A percentile compares a stretch with the other conserved stretches of the same genome.
phyloP scores from a whole-genome alignment of 305 asterid species.

The Fraxinus velutina region DNA sequence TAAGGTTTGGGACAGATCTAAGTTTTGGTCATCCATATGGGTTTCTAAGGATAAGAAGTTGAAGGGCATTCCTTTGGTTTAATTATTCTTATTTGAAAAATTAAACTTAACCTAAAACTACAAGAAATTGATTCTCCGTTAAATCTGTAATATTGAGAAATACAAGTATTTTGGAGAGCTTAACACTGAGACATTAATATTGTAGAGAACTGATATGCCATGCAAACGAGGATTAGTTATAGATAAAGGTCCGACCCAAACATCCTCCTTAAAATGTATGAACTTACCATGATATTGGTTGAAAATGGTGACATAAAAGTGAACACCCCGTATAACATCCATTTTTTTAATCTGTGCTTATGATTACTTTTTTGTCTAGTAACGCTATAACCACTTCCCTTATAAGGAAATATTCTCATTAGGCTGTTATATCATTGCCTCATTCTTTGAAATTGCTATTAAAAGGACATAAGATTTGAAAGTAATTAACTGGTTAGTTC shows the following conservation, averaged over 20 bases:
- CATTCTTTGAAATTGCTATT: neutral
- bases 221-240: neutral
- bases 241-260: neutral
- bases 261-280: neutral
- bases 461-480: neutral
- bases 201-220: neutral
- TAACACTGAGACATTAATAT: neutral
- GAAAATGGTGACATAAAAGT: neutral
- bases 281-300: neutral
- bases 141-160: neutral
- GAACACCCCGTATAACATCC: neutral
- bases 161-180: neutral
- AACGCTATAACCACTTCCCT: neutral
- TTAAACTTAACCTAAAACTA: neutral
- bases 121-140: neutral
- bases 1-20: neutral
- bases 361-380: neutral
- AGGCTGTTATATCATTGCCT: neutral
- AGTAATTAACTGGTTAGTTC: neutral
- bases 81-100: neutral
- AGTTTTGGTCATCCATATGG: neutral
- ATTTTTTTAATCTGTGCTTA: neutral
- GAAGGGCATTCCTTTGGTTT: neutral
- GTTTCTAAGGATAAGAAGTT: neutral
- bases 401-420: neutral